phyloP scores from a whole-genome alignment of 345 rosid genomes.

The Hevea brasiliensis region DNA sequence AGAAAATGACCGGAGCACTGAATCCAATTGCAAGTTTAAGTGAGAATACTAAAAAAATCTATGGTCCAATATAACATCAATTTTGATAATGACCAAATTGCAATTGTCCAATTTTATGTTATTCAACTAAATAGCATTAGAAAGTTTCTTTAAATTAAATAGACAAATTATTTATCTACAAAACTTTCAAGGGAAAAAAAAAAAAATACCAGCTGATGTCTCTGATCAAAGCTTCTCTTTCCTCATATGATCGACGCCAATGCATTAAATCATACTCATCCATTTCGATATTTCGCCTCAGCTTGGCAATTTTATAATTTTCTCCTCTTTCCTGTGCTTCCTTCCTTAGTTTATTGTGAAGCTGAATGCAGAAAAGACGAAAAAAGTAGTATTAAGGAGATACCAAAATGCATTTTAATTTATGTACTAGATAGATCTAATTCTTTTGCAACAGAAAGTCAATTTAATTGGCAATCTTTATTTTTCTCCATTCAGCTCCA shows the following conservation, averaged over 20 bases:
- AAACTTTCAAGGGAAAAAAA: too few species aligned
- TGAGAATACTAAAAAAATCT: too few species aligned
- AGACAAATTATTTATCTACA: too few species aligned
- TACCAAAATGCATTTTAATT: neutral
- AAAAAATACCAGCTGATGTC: too few species aligned
- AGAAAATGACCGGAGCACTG: too few species aligned
- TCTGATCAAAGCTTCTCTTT: conserved; percentile 92
- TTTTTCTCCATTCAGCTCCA: too few species aligned
- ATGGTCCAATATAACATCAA: too few species aligned
- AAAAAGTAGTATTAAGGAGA: neutral
- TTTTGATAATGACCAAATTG: too few species aligned
- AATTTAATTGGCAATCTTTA: neutral
- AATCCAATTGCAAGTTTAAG: too few species aligned
- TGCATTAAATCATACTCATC: conserved; percentile 86
- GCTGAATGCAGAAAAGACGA: conserved; percentile 37
- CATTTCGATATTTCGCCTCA: conserved; percentile 83
- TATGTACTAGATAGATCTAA: neutral
- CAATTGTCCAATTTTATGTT: too few species aligned
- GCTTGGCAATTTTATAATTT: conserved; percentile 60
- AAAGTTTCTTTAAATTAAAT: too few species aligned
- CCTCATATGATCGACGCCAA: conserved; percentile 88
- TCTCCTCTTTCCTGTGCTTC: conserved; percentile 82
- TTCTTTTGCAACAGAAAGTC: neutral
- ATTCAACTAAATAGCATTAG: too few species aligned
- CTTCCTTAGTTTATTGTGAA: conserved; percentile 56